Percentiles rank a stretch among this genome's conserved stretches.
These are phyloP conservation scores for Pseudonitzschia multiseries DNA, from an alignment of 108 stramenopile species.

Conservation along the genomic window DNA sequence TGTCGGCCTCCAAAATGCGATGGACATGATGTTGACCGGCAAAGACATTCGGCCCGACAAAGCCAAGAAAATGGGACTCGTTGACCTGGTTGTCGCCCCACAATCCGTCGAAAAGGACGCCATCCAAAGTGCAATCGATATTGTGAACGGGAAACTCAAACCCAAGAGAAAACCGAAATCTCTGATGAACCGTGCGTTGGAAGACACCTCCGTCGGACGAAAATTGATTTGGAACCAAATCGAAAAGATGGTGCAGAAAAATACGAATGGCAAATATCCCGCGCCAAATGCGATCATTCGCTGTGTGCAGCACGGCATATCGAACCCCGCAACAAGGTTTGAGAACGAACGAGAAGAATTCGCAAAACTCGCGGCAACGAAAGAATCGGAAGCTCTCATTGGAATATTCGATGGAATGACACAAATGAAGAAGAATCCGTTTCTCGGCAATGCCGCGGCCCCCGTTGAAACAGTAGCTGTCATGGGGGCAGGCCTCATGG, in stretches of 20 bases:
- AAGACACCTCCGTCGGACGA: slow-evolving; percentile 90
- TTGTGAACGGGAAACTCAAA: slow-evolving; percentile 88
- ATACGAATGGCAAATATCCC: slow-evolving; percentile 95
- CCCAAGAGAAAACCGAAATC: slow-evolving; percentile 86
- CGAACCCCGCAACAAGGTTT: slow-evolving; percentile 65
- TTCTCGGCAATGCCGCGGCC: slow-evolving; percentile 63
- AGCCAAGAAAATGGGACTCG: slow-evolving; percentile 98
- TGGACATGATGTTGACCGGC: slow-evolving; percentile 98
- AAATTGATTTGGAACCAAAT: slow-evolving; percentile 92
- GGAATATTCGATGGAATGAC: slow-evolving; percentile 97
- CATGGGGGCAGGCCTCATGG: slow-evolving; percentile 99
- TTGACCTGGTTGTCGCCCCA: slow-evolving; percentile 93
- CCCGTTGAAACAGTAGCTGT: slow-evolving; percentile 93
- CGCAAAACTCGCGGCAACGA: slow-evolving; percentile 95
- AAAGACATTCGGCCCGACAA: slow-evolving; percentile 94
- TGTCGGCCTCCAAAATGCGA: slow-evolving; percentile 89
- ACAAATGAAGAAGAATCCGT: slow-evolving; percentile 93
- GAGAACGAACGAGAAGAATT: slow-evolving; percentile 94
- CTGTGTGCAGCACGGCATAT: slow-evolving; percentile 88
- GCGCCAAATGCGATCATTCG: slow-evolving; percentile 94
- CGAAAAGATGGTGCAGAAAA: slow-evolving; percentile 91
- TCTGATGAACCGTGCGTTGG: slow-evolving; percentile 77
- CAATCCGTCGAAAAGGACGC: slow-evolving; percentile 85
- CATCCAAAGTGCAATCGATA: slow-evolving; percentile 77
- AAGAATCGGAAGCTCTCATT: slow-evolving; percentile 92